Conservation (phyloP, 2,329 filamentous ascomycete genomes). For the Paecilomyces formosus region DNA sequence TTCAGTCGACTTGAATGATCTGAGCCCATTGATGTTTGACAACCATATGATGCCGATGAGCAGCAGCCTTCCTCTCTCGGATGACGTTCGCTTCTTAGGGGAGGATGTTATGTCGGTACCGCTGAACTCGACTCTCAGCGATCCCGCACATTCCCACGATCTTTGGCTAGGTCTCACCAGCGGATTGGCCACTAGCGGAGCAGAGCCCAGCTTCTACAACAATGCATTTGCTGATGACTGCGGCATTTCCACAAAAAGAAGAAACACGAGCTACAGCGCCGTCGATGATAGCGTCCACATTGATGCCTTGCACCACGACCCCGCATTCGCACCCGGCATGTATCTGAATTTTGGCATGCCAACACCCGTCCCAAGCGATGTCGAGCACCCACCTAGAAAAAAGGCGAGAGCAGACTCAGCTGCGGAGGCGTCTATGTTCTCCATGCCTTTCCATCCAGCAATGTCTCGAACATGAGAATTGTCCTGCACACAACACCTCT, state of each 20-base stretch:
- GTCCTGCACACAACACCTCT: background rate
- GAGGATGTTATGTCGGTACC: background rate
- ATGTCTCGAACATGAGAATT: background rate
- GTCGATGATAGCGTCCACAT: background rate
- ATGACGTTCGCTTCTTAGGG: background rate
- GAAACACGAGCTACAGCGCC: background rate
- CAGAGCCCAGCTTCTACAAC: background rate
- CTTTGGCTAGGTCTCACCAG: background rate
- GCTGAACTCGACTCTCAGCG: background rate
- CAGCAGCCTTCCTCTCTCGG: background rate
- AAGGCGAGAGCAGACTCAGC: background rate
- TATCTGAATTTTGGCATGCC: background rate
- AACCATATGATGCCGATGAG: background rate
- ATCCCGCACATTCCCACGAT: background rate
- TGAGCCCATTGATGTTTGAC: background rate
- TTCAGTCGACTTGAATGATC: background rate
- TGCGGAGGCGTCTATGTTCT: background rate
- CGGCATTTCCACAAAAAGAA: background rate
- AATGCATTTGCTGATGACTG: background rate
- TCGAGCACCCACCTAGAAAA: background rate
- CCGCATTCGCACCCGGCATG: background rate
- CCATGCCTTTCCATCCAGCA: background rate
- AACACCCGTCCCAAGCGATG: background rate
- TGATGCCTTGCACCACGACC: background rate
- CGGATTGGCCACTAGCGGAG: background rate